Base-by-base conservation (phyloP, 148 eudicot genomes). In the Vaccinium myrtillus region DNA sequence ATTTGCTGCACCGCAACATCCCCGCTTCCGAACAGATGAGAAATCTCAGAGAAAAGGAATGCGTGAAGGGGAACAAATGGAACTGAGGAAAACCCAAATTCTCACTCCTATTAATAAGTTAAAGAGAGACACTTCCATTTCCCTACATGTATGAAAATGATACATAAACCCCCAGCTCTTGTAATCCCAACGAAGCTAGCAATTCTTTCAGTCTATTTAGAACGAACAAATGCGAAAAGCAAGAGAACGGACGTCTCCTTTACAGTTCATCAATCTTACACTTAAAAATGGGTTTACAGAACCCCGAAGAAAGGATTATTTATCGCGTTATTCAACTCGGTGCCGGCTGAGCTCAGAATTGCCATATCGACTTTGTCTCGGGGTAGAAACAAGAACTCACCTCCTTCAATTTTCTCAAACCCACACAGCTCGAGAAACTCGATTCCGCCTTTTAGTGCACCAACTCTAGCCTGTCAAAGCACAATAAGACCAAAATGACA, bases 401-500 rank as follows among this genome's bases (percentile, higher is more conserved):
- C 99, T 39, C 90, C 96, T 87, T 94, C 98, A 0, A 86, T 87
- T 87, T 97, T 95, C 89, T 91, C 95, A 51, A 97, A 97, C 61
- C 98, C 99, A 81, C 98, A 97, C 15, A 93, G 86, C 89, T 95
- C 98, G 51, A 97, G 96, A 89, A 97, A 97, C 84, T 94, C 94
- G 8, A 95, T 91, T 81, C 99, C 99, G 69, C 97, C 99, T 87
- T 90, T 89, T 91, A 97, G 80, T 84, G 93, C 91, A 30, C 98
- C 99, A 85, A 97, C 96, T 89, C 96, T 88, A 78, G 96, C 97
- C 99, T 97, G 94, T 54, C 50, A 65, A 74, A 54, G 3, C 15
- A 74, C 46, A 30, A 18, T 8, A 55, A 51, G 83, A 25, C 39
- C 12, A 55, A 11, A 36, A 49, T 79, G 56, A 65, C 61, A 19